Percentiles rank a stretch among this genome's conserved stretches.
Evolutionary conservation across 306 rosid species (phyloP).

Genomic region (Quercus wislizeni): DNA sequence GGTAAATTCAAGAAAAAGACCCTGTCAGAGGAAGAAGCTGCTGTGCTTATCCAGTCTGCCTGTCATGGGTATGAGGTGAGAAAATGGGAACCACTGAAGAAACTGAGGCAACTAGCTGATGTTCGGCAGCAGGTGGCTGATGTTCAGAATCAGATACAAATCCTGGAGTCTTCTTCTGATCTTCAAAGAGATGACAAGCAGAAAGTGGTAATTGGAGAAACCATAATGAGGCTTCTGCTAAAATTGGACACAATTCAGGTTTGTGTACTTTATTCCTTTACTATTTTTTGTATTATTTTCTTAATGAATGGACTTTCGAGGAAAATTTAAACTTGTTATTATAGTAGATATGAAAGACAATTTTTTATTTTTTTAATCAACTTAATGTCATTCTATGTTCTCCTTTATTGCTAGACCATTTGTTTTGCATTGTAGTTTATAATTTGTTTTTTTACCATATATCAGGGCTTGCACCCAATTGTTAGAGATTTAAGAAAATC

Average conservation of each 20-base stretch:
- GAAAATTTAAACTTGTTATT: too few relatives aligned
- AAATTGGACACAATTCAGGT: constrained; percentile 84
- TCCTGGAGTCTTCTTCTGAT: constrained; percentile 39
- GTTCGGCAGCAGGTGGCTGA: constrained; percentile 37
- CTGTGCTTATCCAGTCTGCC: constrained; percentile 62
- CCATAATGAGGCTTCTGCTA: constrained; percentile 69
- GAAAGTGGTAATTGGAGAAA: constrained; percentile 53
- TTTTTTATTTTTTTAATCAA: not conserved
- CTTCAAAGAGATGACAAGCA: constrained; percentile 43
- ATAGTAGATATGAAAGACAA: too few relatives aligned
- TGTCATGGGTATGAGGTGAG: constrained; percentile 63
- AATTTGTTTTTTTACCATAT: not conserved
- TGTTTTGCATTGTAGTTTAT: not conserved
- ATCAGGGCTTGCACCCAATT: constrained; percentile 67
- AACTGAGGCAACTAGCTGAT: constrained; percentile 64
- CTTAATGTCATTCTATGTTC: not conserved
- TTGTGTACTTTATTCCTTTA: not conserved
- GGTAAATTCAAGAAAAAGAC: constrained; percentile 1
- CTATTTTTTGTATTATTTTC: not conserved
- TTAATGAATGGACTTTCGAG: not conserved
- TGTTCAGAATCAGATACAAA: constrained; percentile 34
- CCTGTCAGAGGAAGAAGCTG: constrained; percentile 56
- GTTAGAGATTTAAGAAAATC: constrained; percentile 74
- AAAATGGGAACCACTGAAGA: constrained; percentile 68
- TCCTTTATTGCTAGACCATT: not conserved